Base-by-base conservation (phyloP, 2,329 filamentous ascomycete species). In the Ophiosphaerella narmari region DNA sequence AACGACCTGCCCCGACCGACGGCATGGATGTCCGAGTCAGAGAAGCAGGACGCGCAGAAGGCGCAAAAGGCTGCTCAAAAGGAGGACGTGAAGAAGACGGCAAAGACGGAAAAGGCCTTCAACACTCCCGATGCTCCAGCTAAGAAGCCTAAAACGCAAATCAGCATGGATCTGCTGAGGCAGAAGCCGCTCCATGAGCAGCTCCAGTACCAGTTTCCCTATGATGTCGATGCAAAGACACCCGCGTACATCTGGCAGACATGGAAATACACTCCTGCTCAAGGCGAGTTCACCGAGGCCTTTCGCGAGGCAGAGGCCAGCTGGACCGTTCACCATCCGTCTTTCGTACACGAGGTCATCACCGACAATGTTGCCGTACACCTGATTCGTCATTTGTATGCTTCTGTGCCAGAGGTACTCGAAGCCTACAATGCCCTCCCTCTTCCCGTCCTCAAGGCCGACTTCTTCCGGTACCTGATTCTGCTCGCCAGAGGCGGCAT, bases 241-340 rank as follows among this genome's bases (percentile, higher is more conserved):
- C 94, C 94, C 3, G 92, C 91, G 48, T 97, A 96, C 78, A 95
- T 99, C 69, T 99, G 94, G 94, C 94, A 99, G 80, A 99, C 94
- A 12, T 99, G 94, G 94, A 97, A 95, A 74, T 87, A 85, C 67
- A 89, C 86, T 1, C 92, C 93, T 0, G 83, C 86, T 1, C 88
- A 90, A 18, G 80, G 84, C 43, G 81, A 89, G 54, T 99, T 99
- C 70, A 76, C 75, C 9, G 84, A 87, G 55, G 77, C 80, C 16
- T 92, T 96, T 69, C 86, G 92, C 54, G 85, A 89, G 39, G 82
- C 91, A 52, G 94, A 97, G 76, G 89, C 90, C 12, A 91, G 89
- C 54, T 99, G 94, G 94, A 88, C 90, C 7, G 82, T 89, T 60
- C 78, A 88, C 65, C 91, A 99, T 72, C 93, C 92, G 0, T 87